Evolutionary conservation across 2,329 filamentous ascomycete genomes (phyloP), one percentile per base, ranked within the genome.

Genomic region (Colletotrichum trifolii): DNA sequence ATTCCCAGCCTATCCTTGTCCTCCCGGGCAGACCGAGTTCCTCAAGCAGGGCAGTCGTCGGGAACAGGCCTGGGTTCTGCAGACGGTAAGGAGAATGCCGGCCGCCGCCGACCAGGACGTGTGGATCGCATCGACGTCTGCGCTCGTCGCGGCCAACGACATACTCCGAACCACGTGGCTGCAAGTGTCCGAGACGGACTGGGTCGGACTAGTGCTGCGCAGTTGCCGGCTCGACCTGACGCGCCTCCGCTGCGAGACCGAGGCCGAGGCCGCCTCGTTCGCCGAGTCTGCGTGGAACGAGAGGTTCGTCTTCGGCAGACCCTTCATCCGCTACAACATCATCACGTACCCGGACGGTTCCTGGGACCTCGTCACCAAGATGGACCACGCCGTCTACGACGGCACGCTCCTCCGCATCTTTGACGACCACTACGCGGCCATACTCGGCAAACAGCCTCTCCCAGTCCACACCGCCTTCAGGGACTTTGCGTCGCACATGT

Each of bases 351-450:
- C 53, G 2, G 66, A 74, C 17, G 69, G 72, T 33, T 66, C 62
- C 13, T 46, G 68, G 33, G 70, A 75, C 34, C 63, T 78, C 4
- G 60, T 71, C 47, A 76, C 71, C 70, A 78, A 78, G 57, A 68
- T 77, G 34, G 69, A 77, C 65, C 74, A 76, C 59, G 74, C 68
- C 40, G 60, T 73, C 11, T 77, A 78, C 67, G 76, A 77, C 60
- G 76, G 77, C 2, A 78, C 76, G 3, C 67, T 78, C 2, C 70
- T 79, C 35, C 75, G 75, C 36, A 73, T 78, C 35, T 77, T 78
- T 43, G 76, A 74, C 61, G 71, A 73, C 13, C 73, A 78, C 8
- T 77, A 76, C 54, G 66, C 63, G 5, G 70, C 75, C 12, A 65
- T 75, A 25, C 64, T 62, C 54, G 47, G 67, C 17, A 66, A 65